Percentiles rank a stretch among this genome's conserved stretches.
phyloP scores from a whole-genome alignment of 371 early-diverging fungal species.

The Choanephora cucurbitarum region DNA sequence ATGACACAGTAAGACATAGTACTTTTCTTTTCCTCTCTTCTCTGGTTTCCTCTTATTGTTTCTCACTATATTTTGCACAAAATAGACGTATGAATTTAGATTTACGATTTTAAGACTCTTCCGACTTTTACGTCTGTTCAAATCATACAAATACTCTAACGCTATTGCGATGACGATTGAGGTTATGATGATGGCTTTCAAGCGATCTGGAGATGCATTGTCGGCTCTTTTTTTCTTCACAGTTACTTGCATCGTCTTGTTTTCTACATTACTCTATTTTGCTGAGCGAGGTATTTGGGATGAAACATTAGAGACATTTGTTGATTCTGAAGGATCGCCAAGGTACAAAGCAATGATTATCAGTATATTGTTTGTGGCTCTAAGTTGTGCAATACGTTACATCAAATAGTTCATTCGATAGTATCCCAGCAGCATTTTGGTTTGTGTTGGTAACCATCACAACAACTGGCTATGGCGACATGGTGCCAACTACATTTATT shows the following conservation, averaged over 20 bases:
- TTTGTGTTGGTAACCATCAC: slow-evolving; percentile 84
- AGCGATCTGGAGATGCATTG: slow-evolving; percentile 77
- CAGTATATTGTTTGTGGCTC: neutral
- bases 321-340: slow-evolving; percentile 61
- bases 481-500: slow-evolving; percentile 83
- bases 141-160: slow-evolving; percentile 80
- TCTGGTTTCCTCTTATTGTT: no score
- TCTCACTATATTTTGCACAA: neutral
- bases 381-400: neutral
- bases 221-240: slow-evolving; percentile 78
- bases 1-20: slow-evolving; percentile 75
- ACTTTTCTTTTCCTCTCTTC: no score
- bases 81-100: slow-evolving; percentile 78
- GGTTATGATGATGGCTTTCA: slow-evolving; percentile 83
- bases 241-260: slow-evolving; percentile 71
- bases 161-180: slow-evolving; percentile 78
- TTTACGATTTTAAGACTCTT: slow-evolving; percentile 83
- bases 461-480: slow-evolving; percentile 87
- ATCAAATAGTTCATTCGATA: slow-evolving; percentile 65
- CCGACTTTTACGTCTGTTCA: slow-evolving; percentile 78
- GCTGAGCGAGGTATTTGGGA: slow-evolving; percentile 87
- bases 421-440: slow-evolving; percentile 86
- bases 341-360: slow-evolving; percentile 36
- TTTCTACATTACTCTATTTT: slow-evolving; percentile 83
- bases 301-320: slow-evolving; percentile 69